Conservation (phyloP, 371 early-diverging fungal species). For the Mucor lusitanicus region DNA sequence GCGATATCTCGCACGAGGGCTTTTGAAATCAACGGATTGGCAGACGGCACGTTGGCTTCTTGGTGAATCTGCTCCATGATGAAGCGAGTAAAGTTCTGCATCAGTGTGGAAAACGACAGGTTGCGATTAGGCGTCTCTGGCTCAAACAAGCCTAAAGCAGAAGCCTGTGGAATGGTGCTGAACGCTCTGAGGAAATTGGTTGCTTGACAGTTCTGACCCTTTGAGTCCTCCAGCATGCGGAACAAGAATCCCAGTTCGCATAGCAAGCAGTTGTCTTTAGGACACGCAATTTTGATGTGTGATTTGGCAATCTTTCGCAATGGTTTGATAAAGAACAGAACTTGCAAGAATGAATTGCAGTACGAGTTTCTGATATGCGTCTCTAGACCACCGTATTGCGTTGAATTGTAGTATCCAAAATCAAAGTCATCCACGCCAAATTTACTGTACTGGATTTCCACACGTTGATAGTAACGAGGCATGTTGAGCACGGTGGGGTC, state of each 20-base stretch:
- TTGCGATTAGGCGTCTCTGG: slow-evolving; percentile 68
- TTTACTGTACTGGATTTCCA: slow-evolving; percentile 82
- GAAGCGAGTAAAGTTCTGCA: slow-evolving; percentile 88
- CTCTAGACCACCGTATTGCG: slow-evolving; percentile 85
- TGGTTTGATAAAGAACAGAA: slow-evolving; percentile 71
- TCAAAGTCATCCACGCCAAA: slow-evolving; percentile 98
- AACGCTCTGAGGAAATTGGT: slow-evolving; percentile 86
- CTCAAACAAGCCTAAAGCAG: slow-evolving; percentile 83
- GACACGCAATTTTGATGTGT: slow-evolving; percentile 74
- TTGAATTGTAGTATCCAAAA: slow-evolving; percentile 91
- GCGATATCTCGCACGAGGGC: slow-evolving; percentile 15
- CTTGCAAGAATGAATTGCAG: slow-evolving; percentile 87
- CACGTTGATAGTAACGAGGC: slow-evolving; percentile 74
- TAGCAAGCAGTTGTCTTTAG: slow-evolving; percentile 75
- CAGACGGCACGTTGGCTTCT: slow-evolving; percentile 55
- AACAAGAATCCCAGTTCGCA: slow-evolving; percentile 94
- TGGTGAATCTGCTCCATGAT: slow-evolving; percentile 85
- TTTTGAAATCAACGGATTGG: slow-evolving; percentile 41
- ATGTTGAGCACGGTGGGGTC: slow-evolving; percentile 50
- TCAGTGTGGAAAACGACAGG: slow-evolving; percentile 68
- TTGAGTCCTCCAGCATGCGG: slow-evolving; percentile 86
- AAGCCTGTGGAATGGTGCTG: slow-evolving; percentile 80
- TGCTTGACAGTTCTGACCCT: slow-evolving; percentile 94
- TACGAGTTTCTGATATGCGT: slow-evolving; percentile 89
- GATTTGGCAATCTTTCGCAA: slow-evolving; percentile 70